phyloP scores from a whole-genome alignment of 2,329 filamentous ascomycete genomes.

The Penicillium sp. region DNA sequence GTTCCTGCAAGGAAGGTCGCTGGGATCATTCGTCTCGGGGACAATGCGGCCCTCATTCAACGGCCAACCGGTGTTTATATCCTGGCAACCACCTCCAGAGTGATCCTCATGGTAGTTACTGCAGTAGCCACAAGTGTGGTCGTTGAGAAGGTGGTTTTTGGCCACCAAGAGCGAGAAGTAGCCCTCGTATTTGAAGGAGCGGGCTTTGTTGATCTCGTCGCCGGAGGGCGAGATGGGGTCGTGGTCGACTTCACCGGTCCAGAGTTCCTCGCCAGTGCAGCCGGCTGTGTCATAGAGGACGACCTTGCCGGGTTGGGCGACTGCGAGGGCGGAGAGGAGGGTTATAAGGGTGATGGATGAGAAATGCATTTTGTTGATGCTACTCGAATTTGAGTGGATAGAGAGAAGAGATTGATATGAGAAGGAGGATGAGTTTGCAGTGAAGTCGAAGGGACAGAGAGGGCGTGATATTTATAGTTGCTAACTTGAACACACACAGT shows the following conservation, averaged over 20 bases:
- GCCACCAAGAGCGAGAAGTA: conserved; percentile 8
- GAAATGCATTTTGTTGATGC: conserved; percentile 1
- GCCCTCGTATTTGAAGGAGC: conserved; percentile 9
- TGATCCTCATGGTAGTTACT: conserved; percentile 8
- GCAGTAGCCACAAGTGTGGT: conserved; percentile 9
- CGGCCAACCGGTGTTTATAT: conserved; percentile 8
- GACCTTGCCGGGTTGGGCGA: conserved; percentile 5
- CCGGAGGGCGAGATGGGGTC: conserved; percentile 7
- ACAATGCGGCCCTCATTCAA: conserved; percentile 9
- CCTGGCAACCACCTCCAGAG: conserved; percentile 8
- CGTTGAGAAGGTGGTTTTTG: conserved; percentile 9
- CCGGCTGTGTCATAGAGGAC: conserved; percentile 9
- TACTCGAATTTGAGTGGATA: background rate
- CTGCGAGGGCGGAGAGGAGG: conserved; percentile 5
- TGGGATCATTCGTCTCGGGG: conserved; percentile 5
- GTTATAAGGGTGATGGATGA: conserved; percentile 1
- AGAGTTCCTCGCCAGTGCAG: conserved; percentile 5
- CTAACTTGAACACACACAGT: too few species aligned
- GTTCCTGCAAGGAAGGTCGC: conserved; percentile 6
- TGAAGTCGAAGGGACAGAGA: background rate
- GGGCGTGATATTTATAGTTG: background rate
- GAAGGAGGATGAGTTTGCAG: background rate
- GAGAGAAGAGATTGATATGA: background rate
- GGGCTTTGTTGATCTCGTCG: conserved; percentile 7
- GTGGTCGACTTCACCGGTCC: conserved; percentile 7